Evolutionary conservation across 352 stramenopile species (phyloP), one percentile per base, ranked within the genome.

Genomic region (Globisporangium okanoganense): DNA sequence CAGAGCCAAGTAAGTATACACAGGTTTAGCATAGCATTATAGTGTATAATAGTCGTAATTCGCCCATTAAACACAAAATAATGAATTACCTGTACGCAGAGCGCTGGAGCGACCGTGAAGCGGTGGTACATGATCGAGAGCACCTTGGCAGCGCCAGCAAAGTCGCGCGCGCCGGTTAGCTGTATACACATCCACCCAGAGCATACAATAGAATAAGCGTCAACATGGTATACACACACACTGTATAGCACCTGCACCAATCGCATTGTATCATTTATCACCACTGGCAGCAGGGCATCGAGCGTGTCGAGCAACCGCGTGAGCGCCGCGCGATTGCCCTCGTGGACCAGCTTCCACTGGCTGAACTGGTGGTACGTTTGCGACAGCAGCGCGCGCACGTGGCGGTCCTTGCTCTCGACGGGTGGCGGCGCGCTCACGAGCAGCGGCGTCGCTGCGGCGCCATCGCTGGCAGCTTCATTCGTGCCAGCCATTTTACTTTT

Each of bases 121-220:
- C 79, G 75, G 63, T 89, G 69, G 60, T 91, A 94, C 31, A 94
- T 63, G 10, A 89, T 61, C 0, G 72, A 71, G 22, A 94, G 63
- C 9, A 90, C 76, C 62, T 87, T 78, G 24, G 81, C 77, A 2
- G 83, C 85, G 0, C 79, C 85, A 33, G 64, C 72, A 64, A 85
- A 94, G 53, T 94, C 85, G 49, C 85, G 70, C 60, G 73, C 85
- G 9, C 78, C 79, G 13, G 90, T 62, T 5, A 94, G 62, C 85
- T 94, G 50, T 8, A 33, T 48, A 53, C 33, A 35, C 10, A 35
- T 5, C n/a, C 25, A 35, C 13, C 29, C 10, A 40, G 5, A 44
- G 6, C 59, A 43, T 3, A 57, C 44, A 51, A 18, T 13, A 51
- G 14, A 5, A 33, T 6, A 12, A 33, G 22, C 22, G 13, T 2